Evolutionary conservation across 106 monocot genomes (phyloP), one percentile per base, ranked within the genome.

Genomic region (Posidonia australis): DNA sequence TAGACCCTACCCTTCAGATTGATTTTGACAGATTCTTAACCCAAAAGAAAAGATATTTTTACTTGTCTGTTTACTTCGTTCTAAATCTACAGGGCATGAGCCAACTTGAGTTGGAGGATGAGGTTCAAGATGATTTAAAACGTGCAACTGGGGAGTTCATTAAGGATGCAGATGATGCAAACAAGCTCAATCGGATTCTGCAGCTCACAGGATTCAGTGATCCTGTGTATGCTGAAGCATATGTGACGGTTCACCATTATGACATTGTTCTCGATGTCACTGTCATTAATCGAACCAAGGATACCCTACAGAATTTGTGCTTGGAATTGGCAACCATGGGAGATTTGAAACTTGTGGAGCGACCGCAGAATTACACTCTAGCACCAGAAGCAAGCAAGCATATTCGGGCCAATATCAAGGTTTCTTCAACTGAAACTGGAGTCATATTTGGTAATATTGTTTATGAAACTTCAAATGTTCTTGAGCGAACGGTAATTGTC

Each of bases 231-330:
- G 92, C 92, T 67, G 92, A 92, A 70, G 92, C 92, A 28, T 92
- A 76, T 73, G 86, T 87, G 5, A 87, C 92, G 5, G 84, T 92
- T 30, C 84, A 92, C 62, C 87, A 92, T 67, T 92, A 92, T 68
- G 92, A 92, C 68, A 92, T 92, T 65, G 87, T 92, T 26, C 87
- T 92, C 46, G 92, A 92, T 76, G 87, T 92, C 19, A 92, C 92
- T 14, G 81, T 92, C 62, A 86, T 92, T 27, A 92, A 87, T 53
- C 79, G 92, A 26, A 92, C 92, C 12, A 84, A 87, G 58, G 84
- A 87, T 20, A 92, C 92, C 28, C 92, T 92, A 49, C 92, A 92
- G 70, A 92, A 92, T 49, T 62, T 92, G 44, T 92, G 87, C 54
- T 63, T 92, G 69, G 92, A 92, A 66, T 73, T 92, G 54, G 86